Evolutionary conservation across 352 stramenopile genomes (phyloP), one percentile per base, ranked within the genome.

Genomic region (Pythium catenulatum): DNA sequence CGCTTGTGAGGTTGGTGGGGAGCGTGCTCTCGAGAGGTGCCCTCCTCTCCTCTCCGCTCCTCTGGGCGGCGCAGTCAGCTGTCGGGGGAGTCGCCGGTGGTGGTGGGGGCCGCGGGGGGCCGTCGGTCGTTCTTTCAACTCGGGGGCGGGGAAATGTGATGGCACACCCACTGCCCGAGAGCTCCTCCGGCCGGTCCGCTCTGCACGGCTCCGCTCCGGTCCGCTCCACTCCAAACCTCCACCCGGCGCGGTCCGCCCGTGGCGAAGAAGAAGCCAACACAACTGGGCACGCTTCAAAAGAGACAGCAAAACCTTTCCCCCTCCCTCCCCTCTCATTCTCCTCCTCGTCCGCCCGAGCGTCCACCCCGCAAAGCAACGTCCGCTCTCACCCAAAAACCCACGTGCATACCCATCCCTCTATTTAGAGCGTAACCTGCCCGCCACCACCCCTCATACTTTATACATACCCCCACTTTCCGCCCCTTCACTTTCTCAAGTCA

Each of bases 81-180:
- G 46, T 74, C 43, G 34, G 17, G 63, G 30, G 32, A 21, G 54
- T 41, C 25, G 50, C n/a, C 70, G 72, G 34, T 11, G 50, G 50
- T 52, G n/a, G 70, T 56, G 79, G 32, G 59, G 70, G 63, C 63
- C 45, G 32, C 39, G 45, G 41, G n/a, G 48, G 36, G 56, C 69
- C 36, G 34, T 77, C 48, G 61, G 56, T 87, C 82, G 73, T 87
- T 87, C 82, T 83, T 73, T 83, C 82, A 58, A 39, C 39, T 66
- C 34, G 37, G 39, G 30, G 34, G 58, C 39, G 63, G 69, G 83
- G 59, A 88, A 88, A 75, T 88, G 83, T 85, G 83, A 88, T 88
- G 83, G 83, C 76, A 82, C 68, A 82, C 82, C 59, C 54, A 48
- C 30, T 74, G 70, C 45, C 37, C 59, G n/a, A 32, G 36, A 43